Base-by-base conservation (phyloP, 116 monocot genomes). In the Dioscorea cayenensis region DNA sequence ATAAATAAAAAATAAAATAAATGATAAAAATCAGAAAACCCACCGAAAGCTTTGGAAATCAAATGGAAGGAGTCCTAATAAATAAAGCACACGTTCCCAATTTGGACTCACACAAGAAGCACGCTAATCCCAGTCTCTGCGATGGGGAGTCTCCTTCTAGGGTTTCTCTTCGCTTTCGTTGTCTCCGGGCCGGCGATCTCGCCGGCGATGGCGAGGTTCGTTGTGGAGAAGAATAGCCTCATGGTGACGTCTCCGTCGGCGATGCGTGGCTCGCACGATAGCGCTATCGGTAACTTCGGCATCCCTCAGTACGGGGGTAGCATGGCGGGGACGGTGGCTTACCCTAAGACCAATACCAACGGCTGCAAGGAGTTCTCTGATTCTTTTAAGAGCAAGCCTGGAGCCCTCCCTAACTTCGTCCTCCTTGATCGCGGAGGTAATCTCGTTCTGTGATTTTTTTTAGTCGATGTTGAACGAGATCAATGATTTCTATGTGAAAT, bases 271-370 rank as follows among this genome's bases (percentile, higher is more conserved):
- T 81, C 81, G 71, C 91, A 86, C 68, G 97, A 99, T 76, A 85
- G 89, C 80, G 97, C 97, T 69, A 99, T 99, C 76, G 97, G 86
- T 21, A 99, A 99, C 89, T 99, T 99, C 77, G 97, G 97, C 36
- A 88, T 99, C 59, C 97, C 97, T 22, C 88, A 90, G 84, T 99
- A 99, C 71, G 97, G 97, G 16, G 97, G 97, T 28, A 90, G 86
- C 83, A 77, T 99, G 84, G 90, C 97, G 7, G 97, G 97, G 5
- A 73, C 90, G 18, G 90, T 93, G 22, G 86, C 90, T 25, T 93
- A 86, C 75, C 93, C 90, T n/a, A 93, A 85, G 81, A 68, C 67
- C 35, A 92, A 92, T 70, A 18, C 70, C 32, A 29, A 76, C 52
- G 97, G 80, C 14, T 99, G 97, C 83, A 86, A 90, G 22, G 78